These are phyloP conservation scores for Lasiosphaeria hispida DNA, from an alignment of 495 filamentous ascomycete species.

Conservation along the genomic window DNA sequence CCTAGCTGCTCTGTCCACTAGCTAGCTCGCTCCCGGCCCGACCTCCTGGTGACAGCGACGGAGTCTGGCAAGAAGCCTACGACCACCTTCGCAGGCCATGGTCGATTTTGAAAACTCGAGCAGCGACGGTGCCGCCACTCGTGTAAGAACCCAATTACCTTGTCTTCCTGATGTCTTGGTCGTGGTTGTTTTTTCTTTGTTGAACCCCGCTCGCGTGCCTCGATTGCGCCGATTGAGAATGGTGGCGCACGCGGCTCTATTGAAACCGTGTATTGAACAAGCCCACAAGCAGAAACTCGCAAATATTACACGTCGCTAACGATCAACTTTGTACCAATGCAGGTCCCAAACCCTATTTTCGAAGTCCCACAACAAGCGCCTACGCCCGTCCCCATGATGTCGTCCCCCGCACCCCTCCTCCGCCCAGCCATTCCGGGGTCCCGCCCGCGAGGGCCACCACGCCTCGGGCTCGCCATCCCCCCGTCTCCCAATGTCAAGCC, in stretches of 20 bases:
- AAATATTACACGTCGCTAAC: slow-evolving; percentile 7
- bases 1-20: background rate
- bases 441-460: slow-evolving; percentile 64
- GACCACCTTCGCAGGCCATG: slow-evolving; percentile 17
- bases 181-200: background rate
- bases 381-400: slow-evolving; percentile 61
- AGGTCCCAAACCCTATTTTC: slow-evolving; percentile 32
- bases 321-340: slow-evolving; percentile 14
- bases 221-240: background rate
- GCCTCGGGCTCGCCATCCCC: slow-evolving; percentile 84
- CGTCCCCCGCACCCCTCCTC: slow-evolving; percentile 73
- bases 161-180: background rate
- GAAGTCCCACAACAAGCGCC: slow-evolving; percentile 29
- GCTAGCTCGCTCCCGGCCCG: background rate
- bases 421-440: slow-evolving; percentile 79
- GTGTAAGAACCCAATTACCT: slow-evolving; percentile 21
- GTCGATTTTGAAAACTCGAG: slow-evolving; percentile 24
- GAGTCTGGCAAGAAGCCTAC: background rate
- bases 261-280: background rate
- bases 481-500: slow-evolving; percentile 78
- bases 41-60: background rate
- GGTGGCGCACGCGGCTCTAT: too few species aligned
- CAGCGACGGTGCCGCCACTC: slow-evolving; percentile 28
- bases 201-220: background rate
- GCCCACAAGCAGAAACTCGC: background rate